phyloP scores from a whole-genome alignment of 495 filamentous ascomycete species.

The Daldinia decipiens region DNA sequence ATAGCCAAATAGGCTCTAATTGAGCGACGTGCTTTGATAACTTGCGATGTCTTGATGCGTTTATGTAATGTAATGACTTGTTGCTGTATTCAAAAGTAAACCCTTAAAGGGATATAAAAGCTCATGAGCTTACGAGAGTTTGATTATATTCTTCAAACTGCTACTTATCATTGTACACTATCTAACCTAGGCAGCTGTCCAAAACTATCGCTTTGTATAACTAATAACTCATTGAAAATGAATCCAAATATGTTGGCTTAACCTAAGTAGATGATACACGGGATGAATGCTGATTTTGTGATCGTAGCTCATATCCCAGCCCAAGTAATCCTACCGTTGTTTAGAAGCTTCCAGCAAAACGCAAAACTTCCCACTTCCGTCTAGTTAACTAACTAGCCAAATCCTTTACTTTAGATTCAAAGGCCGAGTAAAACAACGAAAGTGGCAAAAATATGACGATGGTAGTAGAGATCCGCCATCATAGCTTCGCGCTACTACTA shows the following conservation, averaged over 20 bases:
- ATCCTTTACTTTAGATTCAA: not conserved
- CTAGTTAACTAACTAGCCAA: no score
- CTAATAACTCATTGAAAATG: not conserved
- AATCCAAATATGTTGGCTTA: not conserved
- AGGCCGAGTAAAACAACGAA: not conserved
- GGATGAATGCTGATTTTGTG: not conserved
- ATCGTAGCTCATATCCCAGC: not conserved
- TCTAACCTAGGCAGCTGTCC: not conserved
- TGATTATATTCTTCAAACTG: not conserved
- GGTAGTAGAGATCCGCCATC: not conserved
- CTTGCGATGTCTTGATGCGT: not conserved
- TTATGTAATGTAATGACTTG: not conserved
- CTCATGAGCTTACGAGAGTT: not conserved
- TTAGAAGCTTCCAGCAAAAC: not conserved
- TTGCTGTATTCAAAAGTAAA: not conserved
- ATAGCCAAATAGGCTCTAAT: slow-evolving; percentile 41
- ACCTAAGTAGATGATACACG: not conserved
- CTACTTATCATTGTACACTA: not conserved
- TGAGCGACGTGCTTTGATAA: slow-evolving; percentile 18
- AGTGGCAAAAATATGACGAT: not conserved
- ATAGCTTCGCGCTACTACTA: slow-evolving; percentile 19
- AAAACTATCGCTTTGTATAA: not conserved
- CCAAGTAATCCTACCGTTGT: not conserved
- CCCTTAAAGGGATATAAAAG: not conserved
- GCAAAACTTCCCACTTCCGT: not conserved